Conservation (phyloP, 768 basidiomycete genomes). For the Tulasnella sp. region DNA sequence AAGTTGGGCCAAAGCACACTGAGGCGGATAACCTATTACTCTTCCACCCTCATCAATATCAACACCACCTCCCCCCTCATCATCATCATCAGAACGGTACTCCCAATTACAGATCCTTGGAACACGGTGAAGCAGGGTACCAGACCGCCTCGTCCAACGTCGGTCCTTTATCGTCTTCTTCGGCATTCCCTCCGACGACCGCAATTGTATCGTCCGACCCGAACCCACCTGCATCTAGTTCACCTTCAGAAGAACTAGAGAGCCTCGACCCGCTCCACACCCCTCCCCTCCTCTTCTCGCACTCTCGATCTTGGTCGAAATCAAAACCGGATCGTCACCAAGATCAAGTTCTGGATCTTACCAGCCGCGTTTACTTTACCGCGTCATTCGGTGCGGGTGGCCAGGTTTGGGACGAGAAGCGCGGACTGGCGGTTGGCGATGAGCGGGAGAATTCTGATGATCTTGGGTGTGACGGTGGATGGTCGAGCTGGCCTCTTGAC, state of each 20-base stretch:
- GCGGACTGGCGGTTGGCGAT: background rate
- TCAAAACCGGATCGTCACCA: background rate
- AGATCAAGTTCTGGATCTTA: background rate
- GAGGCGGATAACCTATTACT: background rate
- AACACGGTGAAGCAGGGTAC: background rate
- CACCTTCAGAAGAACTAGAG: background rate
- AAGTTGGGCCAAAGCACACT: background rate
- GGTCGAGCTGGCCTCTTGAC: background rate
- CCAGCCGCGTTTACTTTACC: no score
- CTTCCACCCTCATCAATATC: background rate
- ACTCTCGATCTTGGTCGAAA: conserved; percentile 5
- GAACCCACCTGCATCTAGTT: background rate
- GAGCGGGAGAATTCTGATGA: background rate
- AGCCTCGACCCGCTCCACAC: conserved; percentile 8
- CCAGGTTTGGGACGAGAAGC: background rate
- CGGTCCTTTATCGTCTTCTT: background rate
- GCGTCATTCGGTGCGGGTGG: background rate
- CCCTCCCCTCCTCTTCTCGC: conserved; percentile 9
- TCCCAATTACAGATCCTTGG: background rate
- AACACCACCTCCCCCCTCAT: background rate
- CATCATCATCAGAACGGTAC: background rate
- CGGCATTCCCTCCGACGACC: background rate
- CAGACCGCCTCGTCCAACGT: background rate
- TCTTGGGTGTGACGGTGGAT: conserved; percentile 6
- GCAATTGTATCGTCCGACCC: background rate